Conservation (phyloP, 2,329 filamentous ascomycete genomes). For the Xylariaceae sp. region DNA sequence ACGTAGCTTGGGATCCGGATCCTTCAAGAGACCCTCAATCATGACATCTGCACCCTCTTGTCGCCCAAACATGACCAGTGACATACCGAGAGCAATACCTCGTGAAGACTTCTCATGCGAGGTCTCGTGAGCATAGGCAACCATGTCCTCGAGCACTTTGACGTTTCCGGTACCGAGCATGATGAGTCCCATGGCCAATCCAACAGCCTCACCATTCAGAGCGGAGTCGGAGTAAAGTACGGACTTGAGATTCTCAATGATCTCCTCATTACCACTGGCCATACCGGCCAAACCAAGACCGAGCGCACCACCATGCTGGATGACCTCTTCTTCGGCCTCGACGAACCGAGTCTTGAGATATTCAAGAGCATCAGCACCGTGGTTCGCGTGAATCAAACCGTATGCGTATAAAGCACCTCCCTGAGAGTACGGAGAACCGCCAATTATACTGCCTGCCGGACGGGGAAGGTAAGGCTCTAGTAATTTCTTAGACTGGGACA, state of each 20-base stretch:
- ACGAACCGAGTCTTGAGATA: constrained; percentile 73
- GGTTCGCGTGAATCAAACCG: constrained; percentile 94
- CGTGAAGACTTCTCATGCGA: constrained; percentile 99
- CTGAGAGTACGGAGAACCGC: constrained; percentile 89
- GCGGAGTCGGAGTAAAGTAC: constrained; percentile 92
- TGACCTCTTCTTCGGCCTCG: constrained; percentile 78
- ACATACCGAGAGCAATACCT: constrained; percentile 92
- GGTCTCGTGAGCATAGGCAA: constrained; percentile 94
- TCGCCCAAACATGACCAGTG: constrained; percentile 94
- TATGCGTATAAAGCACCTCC: constrained; percentile 94
- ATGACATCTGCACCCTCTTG: constrained; percentile 93
- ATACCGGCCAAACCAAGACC: constrained; percentile 96
- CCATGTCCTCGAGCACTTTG: constrained; percentile 92
- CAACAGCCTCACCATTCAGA: constrained; percentile 93
- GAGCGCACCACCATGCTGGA: constrained; percentile 92
- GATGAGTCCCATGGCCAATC: constrained; percentile 91
- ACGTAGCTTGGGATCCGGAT: constrained; percentile 86
- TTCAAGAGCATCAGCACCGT: constrained; percentile 82
- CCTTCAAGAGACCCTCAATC: constrained; percentile 86
- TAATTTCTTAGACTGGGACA: constrained; percentile 87
- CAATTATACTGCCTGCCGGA: constrained; percentile 57
- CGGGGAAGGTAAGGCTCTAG: constrained; percentile 91
- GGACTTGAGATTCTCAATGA: constrained; percentile 85
- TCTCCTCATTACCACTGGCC: constrained; percentile 85
- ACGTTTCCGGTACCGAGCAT: constrained; percentile 98